A percentile compares a stretch with the other conserved stretches of the same genome.
Evolutionary conservation across 495 filamentous ascomycete species (phyloP).

Genomic region (Cairneyella variabilis): DNA sequence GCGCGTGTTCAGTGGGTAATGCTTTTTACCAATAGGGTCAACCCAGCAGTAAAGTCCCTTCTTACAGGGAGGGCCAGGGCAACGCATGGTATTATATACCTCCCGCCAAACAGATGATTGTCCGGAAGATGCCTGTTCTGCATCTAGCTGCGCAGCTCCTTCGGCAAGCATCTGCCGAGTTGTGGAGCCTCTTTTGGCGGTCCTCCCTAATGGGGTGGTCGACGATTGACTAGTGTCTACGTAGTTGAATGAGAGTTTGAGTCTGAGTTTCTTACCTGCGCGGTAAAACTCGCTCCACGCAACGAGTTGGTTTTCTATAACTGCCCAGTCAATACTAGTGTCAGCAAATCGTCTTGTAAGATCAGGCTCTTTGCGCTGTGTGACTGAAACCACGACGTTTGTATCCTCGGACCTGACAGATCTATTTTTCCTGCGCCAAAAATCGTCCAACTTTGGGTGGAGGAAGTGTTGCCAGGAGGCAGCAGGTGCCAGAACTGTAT

Average conservation of each 20-base stretch:
- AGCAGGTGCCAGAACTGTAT: conserved; percentile 23
- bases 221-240: conserved; percentile 1
- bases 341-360: no score
- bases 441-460: conserved; percentile 19
- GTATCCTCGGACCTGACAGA: no score
- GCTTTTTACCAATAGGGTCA: conserved; percentile 16
- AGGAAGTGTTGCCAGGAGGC: conserved; percentile 14
- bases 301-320: no score
- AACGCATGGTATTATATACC: conserved; percentile 9
- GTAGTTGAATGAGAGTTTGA: conserved; percentile 9
- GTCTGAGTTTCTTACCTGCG: conserved; percentile 6
- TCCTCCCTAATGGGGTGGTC: background rate
- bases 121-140: conserved; percentile 1
- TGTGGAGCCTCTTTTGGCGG: background rate
- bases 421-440: conserved; percentile 14
- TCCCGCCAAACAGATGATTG: conserved; percentile 4
- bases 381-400: no score
- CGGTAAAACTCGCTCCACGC: no score
- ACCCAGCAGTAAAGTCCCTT: conserved; percentile 14
- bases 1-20: conserved; percentile 4
- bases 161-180: background rate
- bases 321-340: no score
- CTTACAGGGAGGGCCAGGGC: no score
- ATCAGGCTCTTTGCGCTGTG: no score
- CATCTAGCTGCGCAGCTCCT: background rate